Conservation (phyloP, 306 rosid species). For the Castanopsis chinensis region DNA sequence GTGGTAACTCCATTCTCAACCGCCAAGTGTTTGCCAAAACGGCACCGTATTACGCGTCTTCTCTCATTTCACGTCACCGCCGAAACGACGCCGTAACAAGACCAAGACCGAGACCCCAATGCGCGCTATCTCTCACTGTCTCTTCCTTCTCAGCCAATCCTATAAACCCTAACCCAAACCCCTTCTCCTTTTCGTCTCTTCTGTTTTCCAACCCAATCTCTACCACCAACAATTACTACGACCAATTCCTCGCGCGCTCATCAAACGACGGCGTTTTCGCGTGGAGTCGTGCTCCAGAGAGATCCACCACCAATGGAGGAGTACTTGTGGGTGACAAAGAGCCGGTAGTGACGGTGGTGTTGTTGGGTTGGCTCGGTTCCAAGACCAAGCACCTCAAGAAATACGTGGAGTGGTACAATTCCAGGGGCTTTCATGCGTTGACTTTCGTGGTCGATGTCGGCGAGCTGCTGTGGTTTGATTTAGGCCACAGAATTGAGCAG, state of each 20-base stretch:
- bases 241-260: slow-evolving; percentile 25
- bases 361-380: slow-evolving; percentile 89
- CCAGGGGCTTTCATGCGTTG: slow-evolving; percentile 65
- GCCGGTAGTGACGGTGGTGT: slow-evolving; percentile 53
- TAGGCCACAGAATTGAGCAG: slow-evolving; percentile 52
- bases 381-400: slow-evolving; percentile 66
- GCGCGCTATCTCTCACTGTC: slow-evolving; percentile 30
- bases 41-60: neutral
- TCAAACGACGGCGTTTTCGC: slow-evolving; percentile 24
- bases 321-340: slow-evolving; percentile 21
- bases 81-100: neutral
- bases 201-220: slow-evolving; percentile 33
- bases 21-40: slow-evolving; percentile 43
- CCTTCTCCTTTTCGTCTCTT: slow-evolving; percentile 42
- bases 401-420: slow-evolving; percentile 85
- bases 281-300: slow-evolving; percentile 51
- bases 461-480: slow-evolving; percentile 54
- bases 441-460: slow-evolving; percentile 62
- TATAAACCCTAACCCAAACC: slow-evolving; percentile 14
- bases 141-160: slow-evolving; percentile 36
- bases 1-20: slow-evolving; percentile 32
- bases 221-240: slow-evolving; percentile 1
- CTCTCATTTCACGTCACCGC: neutral
- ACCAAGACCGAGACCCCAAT: neutral
- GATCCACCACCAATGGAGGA: slow-evolving; percentile 10